Base-by-base conservation (phyloP, 2,329 filamentous ascomycete species). In the Xylaria sp. region DNA sequence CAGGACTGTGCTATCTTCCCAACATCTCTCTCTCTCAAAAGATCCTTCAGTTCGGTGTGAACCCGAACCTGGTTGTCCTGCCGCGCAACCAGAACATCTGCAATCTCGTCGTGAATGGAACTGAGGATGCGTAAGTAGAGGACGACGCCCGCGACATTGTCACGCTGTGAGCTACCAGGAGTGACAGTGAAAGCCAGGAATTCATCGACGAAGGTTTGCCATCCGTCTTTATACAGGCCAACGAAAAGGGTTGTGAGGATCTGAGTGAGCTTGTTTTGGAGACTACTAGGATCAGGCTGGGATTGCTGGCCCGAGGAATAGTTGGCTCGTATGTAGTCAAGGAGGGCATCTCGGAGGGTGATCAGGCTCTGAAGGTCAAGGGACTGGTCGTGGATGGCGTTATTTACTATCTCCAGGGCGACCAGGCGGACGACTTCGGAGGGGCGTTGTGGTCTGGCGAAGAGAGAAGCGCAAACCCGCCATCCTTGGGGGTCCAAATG, bases 201-300 rank as follows among this genome's bases (percentile, higher is more conserved):
- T 77, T 99, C 96, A 75, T 97, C 92, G 77, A 99, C 90, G 80
- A 97, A 98, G 66, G 84, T 88, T 74, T 92, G 87, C 96, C 96
- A 99, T 42, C 92, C 91, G 60, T 91, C 88, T 60, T 89, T 89
- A 79, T 99, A 99, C 61, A 97, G 85, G 13, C 90, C 89, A 39
- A 93, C 91, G 79, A 99, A 99, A 57, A 99, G 89, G 76, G 93
- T 96, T 10, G 96, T 99, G 74, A 99, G 83, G 13, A 94, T 97
- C 81, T 99, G 96, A 51, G 95, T 94, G 72, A 99, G 88, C 81
- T 99, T 99, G 83, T 98, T 99, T 81, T 98, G 95, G 49, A 99
- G 90, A 71, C 88, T 87, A 27, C 88, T 79, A 9, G 90, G 88
- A 77, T 99, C 96, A 69, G 90, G 81, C 59, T 83, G 80, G 65